Conservation (phyloP, 1,284 basidiomycete genomes). For the Blastosporella zonata region DNA sequence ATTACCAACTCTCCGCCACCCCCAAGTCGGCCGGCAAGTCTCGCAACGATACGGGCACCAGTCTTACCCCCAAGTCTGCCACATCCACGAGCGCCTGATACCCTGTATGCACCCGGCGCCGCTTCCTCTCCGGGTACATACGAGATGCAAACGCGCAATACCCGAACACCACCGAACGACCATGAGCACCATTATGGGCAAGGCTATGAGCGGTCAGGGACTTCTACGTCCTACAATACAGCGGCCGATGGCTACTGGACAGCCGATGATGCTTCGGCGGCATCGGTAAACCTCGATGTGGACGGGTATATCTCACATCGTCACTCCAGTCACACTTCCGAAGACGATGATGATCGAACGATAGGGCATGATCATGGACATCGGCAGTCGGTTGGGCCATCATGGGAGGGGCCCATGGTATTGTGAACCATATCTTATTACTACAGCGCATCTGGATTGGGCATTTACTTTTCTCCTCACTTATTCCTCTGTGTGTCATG, state of each 20-base stretch:
- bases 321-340: constrained; percentile 8
- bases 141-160: constrained; percentile 49
- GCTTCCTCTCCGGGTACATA: constrained; percentile 31
- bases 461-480: constrained; percentile 22
- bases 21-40: constrained; percentile 37
- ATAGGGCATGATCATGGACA: constrained; percentile 12
- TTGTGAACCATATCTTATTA: constrained; percentile 22
- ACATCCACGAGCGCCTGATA: constrained; percentile 21
- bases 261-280: constrained; percentile 29
- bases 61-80: constrained; percentile 23
- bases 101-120: constrained; percentile 14
- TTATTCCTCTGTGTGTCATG: constrained; percentile 23
- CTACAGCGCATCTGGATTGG: constrained; percentile 26
- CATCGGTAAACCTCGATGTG: constrained; percentile 7
- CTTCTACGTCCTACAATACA: constrained; percentile 39
- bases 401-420: constrained; percentile 19
- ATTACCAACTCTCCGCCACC: constrained; percentile 42
- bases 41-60: constrained; percentile 31
- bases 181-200: constrained; percentile 23
- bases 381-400: constrained; percentile 13
- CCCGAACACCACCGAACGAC: constrained; percentile 29
- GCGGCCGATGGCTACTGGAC: constrained; percentile 40
- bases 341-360: constrained; percentile 18
- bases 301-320: constrained; percentile 16
- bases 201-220: constrained; percentile 31